phyloP scores from a whole-genome alignment of 2,329 filamentous ascomycete species.

The Calonectria leucothoes region DNA sequence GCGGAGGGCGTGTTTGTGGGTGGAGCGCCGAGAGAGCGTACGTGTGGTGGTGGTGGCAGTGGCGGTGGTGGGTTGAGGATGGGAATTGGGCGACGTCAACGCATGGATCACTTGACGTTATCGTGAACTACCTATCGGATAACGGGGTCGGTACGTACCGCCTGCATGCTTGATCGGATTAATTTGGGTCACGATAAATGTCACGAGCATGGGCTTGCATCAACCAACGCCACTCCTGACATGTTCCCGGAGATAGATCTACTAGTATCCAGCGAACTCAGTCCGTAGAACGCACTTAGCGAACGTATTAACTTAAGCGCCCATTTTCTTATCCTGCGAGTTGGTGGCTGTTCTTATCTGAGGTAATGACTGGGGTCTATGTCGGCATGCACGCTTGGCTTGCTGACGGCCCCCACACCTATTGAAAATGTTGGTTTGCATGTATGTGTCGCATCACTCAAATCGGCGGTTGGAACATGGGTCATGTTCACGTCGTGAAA shows the following conservation, averaged over 20 bases:
- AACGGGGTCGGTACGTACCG: slow-evolving; percentile 37
- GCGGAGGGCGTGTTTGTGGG: background rate
- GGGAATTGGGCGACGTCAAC: slow-evolving; percentile 10
- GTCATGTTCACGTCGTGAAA: background rate
- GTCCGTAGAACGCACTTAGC: background rate
- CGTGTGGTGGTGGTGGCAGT: background rate
- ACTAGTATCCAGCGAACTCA: background rate
- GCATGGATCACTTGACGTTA: slow-evolving; percentile 35
- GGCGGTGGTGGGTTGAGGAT: slow-evolving; percentile 3
- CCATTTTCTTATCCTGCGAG: background rate
- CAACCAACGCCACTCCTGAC: background rate
- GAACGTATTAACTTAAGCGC: background rate
- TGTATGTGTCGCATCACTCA: background rate
- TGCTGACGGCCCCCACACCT: slow-evolving; percentile 1
- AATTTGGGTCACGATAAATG: background rate
- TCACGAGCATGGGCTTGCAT: background rate
- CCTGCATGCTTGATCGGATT: background rate
- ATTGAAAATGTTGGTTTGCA: background rate
- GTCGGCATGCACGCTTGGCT: background rate
- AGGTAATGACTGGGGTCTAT: background rate
- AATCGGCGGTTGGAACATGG: background rate
- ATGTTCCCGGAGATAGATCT: background rate
- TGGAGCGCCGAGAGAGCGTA: background rate
- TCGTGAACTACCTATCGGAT: slow-evolving; percentile 17
- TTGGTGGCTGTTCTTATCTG: background rate